phyloP scores from a whole-genome alignment of 495 filamentous ascomycete species.

The Clohesyomyces aquaticus region DNA sequence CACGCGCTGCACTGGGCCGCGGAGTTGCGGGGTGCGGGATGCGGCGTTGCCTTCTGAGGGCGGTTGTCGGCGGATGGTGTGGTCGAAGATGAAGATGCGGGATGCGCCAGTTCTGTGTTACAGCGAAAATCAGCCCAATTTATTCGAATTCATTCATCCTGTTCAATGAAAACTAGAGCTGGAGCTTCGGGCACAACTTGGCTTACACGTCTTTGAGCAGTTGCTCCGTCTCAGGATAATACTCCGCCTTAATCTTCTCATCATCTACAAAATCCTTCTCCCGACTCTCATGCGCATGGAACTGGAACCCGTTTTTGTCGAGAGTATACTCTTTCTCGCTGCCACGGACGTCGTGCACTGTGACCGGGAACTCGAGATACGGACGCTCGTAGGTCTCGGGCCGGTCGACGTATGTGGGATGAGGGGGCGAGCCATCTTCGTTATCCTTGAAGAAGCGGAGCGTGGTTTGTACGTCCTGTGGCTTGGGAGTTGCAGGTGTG shows the following conservation, averaged over 20 bases:
- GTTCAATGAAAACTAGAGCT: too few relatives aligned
- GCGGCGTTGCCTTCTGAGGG: constrained; percentile 35
- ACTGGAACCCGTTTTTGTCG: constrained; percentile 29
- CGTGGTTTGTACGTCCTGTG: constrained; percentile 64
- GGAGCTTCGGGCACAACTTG: too few relatives aligned
- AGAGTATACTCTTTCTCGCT: constrained; percentile 26
- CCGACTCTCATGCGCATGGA: constrained; percentile 28
- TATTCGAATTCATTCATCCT: background rate
- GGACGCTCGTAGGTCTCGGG: constrained; percentile 52
- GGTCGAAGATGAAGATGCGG: constrained; percentile 72
- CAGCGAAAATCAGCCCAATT: background rate
- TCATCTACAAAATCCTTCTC: constrained; percentile 57
- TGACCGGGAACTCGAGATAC: constrained; percentile 61
- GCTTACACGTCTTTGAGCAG: constrained; percentile 64
- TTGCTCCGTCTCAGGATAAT: constrained; percentile 70
- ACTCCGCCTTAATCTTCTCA: constrained; percentile 65
- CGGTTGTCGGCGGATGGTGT: constrained; percentile 67
- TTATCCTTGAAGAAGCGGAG: constrained; percentile 72
- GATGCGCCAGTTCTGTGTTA: constrained; percentile 57
- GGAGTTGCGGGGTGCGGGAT: constrained; percentile 42
- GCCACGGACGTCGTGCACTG: constrained; percentile 23
- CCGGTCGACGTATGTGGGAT: constrained; percentile 69
- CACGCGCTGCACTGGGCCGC: constrained; percentile 68
- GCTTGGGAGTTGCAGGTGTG: constrained; percentile 39
- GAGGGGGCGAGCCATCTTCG: constrained; percentile 63